Conservation (phyloP, 306 rosid genomes). For the Rosa lucieae region DNA sequence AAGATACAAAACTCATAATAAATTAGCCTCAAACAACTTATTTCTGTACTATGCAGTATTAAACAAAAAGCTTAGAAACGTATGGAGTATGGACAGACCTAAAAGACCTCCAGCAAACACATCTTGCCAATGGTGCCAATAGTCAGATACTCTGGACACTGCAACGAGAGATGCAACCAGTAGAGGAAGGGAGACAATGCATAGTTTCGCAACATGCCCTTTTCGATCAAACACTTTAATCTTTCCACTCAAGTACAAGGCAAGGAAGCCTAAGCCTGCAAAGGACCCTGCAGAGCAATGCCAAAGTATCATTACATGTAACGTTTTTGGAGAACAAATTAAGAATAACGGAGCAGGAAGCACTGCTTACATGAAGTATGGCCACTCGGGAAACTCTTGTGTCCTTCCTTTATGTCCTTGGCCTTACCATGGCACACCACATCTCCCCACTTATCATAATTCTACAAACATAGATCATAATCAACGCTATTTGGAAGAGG, state of each 20-base stretch:
- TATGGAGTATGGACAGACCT: constrained; percentile 39
- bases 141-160: constrained; percentile 84
- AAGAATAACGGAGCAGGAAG: not conserved
- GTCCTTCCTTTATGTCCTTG: constrained; percentile 82
- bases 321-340: not conserved
- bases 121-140: constrained; percentile 99
- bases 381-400: constrained; percentile 96
- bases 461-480: constrained; percentile 29
- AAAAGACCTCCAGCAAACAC: constrained; percentile 78
- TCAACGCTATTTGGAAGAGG: not conserved
- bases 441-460: constrained; percentile 59
- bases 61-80: not conserved
- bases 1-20: constrained; percentile 17
- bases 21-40: not conserved
- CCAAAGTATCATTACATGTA: not conserved
- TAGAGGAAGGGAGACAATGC: constrained; percentile 75
- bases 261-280: constrained; percentile 84
- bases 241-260: constrained; percentile 79
- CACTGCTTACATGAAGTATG: constrained; percentile 81
- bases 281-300: constrained; percentile 66
- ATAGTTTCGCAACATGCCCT: constrained; percentile 83
- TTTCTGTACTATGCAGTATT: not conserved
- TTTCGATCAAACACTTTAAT: constrained; percentile 67
- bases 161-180: constrained; percentile 72
- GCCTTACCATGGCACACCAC: constrained; percentile 77